phyloP scores from a whole-genome alignment of 2,329 filamentous ascomycete species.

The Fusarium bulbicola region DNA sequence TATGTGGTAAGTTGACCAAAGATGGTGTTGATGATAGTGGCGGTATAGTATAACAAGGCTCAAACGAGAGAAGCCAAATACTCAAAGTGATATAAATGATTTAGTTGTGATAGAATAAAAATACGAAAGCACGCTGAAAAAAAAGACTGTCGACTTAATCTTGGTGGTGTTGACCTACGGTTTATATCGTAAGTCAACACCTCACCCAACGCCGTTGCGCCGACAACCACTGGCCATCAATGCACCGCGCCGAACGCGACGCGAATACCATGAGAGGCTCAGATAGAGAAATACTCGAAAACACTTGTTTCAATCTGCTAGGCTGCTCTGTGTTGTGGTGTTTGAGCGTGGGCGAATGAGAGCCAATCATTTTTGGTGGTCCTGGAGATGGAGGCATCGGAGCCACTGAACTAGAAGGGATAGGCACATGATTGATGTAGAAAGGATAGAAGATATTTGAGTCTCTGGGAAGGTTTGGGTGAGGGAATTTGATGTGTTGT shows the following conservation, averaged over 20 bases:
- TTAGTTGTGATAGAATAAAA: not conserved
- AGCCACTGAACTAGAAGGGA: not conserved
- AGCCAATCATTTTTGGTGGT: constrained; percentile 28
- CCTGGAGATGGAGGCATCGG: not conserved
- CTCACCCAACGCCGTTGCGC: constrained; percentile 19
- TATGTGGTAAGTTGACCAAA: constrained; percentile 16
- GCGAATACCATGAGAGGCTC: constrained; percentile 10
- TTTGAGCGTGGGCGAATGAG: constrained; percentile 17
- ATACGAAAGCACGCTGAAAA: constrained; percentile 28
- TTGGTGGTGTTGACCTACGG: not conserved
- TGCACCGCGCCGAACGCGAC: constrained; percentile 17
- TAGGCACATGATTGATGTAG: not conserved
- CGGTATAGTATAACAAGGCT: constrained; percentile 11
- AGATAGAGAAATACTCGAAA: constrained; percentile 2
- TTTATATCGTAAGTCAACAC: constrained; percentile 33
- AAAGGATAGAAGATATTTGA: not conserved
- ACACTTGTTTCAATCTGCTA: constrained; percentile 27
- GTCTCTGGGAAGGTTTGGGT: not conserved
- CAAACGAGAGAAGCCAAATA: constrained; percentile 39
- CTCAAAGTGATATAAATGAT: not conserved
- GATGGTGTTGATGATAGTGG: not conserved
- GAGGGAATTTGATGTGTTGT: not conserved
- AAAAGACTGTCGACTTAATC: constrained; percentile 13
- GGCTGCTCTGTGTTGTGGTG: constrained; percentile 11
- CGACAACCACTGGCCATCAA: constrained; percentile 33